Conservation (phyloP, 2,329 filamentous ascomycete genomes). For the Bisporella sp. region DNA sequence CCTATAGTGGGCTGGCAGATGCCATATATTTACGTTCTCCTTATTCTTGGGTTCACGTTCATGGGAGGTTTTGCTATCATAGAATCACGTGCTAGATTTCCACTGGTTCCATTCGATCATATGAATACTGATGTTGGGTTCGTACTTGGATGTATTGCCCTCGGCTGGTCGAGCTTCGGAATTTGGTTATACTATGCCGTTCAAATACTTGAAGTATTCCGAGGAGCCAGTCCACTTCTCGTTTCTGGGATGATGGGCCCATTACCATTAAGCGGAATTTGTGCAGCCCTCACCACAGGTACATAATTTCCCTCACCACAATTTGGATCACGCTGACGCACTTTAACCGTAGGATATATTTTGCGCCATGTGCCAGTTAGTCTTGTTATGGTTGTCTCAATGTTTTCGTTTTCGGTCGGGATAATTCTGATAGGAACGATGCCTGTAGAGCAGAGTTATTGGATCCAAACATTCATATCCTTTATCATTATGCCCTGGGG, state of each 20-base stretch:
- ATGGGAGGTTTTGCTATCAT: constrained; percentile 47
- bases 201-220: constrained; percentile 19
- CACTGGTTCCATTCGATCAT: constrained; percentile 50
- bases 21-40: constrained; percentile 31
- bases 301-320: too few species aligned
- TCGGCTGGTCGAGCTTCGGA: constrained; percentile 23
- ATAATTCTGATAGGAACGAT: constrained; percentile 19
- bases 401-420: constrained; percentile 34
- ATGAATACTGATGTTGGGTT: constrained; percentile 43
- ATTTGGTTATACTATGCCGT: constrained; percentile 24
- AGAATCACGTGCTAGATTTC: constrained; percentile 38
- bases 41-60: constrained; percentile 51
- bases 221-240: constrained; percentile 25
- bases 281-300: constrained; percentile 29
- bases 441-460: constrained; percentile 41
- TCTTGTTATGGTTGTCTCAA: constrained; percentile 29
- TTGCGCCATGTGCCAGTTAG: constrained; percentile 24
- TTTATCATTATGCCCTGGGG: constrained; percentile 46
- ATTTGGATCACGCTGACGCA: too few species aligned
- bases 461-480: constrained; percentile 54
- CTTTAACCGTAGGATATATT: constrained; percentile 14
- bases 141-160: constrained; percentile 26
- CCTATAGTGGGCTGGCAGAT: constrained; percentile 18
- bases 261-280: constrained; percentile 22
- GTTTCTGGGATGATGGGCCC: constrained; percentile 24